These are phyloP conservation scores for Leishmania braziliensis DNA, from an alignment of 208 protist species.

Conservation along the genomic window DNA sequence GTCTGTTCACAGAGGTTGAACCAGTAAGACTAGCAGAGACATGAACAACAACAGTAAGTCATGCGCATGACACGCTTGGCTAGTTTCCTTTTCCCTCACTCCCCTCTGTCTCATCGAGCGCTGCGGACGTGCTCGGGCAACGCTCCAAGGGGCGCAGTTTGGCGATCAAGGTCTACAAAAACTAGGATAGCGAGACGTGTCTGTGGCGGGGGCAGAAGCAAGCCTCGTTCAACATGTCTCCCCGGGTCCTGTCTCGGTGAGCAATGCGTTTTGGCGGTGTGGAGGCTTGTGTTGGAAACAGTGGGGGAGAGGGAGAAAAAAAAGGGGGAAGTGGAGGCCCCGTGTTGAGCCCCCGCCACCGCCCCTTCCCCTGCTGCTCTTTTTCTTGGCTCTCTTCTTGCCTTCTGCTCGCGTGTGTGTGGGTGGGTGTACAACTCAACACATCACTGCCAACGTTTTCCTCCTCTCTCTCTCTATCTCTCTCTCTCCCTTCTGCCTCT, in stretches of 20 bases:
- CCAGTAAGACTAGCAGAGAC: not conserved
- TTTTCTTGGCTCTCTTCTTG: not conserved
- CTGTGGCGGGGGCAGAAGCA: too few relatives aligned
- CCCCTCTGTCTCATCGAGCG: not conserved
- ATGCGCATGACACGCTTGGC: not conserved
- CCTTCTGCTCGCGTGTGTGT: not conserved
- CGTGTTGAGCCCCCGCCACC: not conserved
- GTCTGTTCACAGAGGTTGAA: not conserved
- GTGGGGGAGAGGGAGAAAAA: not conserved
- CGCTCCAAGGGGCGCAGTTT: not conserved
- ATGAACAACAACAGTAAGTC: not conserved
- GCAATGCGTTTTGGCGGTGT: too few relatives aligned
- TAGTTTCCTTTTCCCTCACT: slow-evolving; percentile 8
- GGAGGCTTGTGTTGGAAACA: too few relatives aligned
- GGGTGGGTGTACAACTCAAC: not conserved
- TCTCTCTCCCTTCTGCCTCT: not conserved
- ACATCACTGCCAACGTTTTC: not conserved
- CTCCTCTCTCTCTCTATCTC: not conserved
- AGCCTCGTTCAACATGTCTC: too few relatives aligned
- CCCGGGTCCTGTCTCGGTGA: too few relatives aligned
- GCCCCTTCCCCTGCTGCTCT: not conserved
- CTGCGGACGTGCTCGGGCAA: not conserved
- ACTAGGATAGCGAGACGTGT: not conserved
- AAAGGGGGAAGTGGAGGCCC: not conserved
- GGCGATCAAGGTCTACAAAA: not conserved